Percentiles rank a stretch among this genome's conserved stretches.
Conservation (phyloP, 805 yeast species). For the Zygosaccharomyces rouxii region DNA sequence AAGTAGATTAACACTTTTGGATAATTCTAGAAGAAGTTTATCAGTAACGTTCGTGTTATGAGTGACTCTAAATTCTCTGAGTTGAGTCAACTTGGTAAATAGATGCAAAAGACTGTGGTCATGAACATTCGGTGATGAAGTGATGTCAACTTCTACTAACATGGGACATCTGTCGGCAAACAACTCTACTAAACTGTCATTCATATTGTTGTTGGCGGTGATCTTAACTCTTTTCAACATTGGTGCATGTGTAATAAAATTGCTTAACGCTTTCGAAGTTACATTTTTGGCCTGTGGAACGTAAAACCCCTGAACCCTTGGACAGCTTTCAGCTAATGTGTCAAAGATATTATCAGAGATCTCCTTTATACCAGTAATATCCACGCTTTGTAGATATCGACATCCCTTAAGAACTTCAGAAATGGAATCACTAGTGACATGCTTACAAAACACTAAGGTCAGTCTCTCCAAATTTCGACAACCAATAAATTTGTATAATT, state of each 20-base stretch:
- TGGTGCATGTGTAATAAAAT: slow-evolving; percentile 59
- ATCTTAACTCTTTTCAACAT: slow-evolving; percentile 78
- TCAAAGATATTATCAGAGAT: slow-evolving; percentile 65
- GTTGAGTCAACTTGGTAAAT: slow-evolving; percentile 58
- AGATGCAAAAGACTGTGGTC: slow-evolving; percentile 56
- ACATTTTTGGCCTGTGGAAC: slow-evolving; percentile 81
- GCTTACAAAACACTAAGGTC: slow-evolving; percentile 75
- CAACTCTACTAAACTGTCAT: slow-evolving; percentile 56
- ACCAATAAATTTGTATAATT: slow-evolving; percentile 55
- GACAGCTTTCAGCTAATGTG: slow-evolving; percentile 66
- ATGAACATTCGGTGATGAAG: slow-evolving; percentile 70
- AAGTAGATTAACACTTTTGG: slow-evolving; percentile 36
- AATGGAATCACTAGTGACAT: slow-evolving; percentile 57
- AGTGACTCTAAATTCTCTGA: slow-evolving; percentile 81
- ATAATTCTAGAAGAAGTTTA: slow-evolving; percentile 44
- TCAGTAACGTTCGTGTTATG: slow-evolving; percentile 68
- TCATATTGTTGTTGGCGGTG: slow-evolving; percentile 62
- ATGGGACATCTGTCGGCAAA: slow-evolving; percentile 70
- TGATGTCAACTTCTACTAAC: slow-evolving; percentile 85
- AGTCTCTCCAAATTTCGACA: slow-evolving; percentile 79
- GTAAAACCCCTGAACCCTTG: slow-evolving; percentile 80
- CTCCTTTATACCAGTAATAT: slow-evolving; percentile 71
- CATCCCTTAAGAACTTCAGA: slow-evolving; percentile 60
- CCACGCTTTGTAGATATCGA: slow-evolving; percentile 73
- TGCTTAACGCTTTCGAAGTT: slow-evolving; percentile 56